Evolutionary conservation across 225 moss, liverwort and hornwort species (phyloP).

Genomic region (Neckera pumila): DNA sequence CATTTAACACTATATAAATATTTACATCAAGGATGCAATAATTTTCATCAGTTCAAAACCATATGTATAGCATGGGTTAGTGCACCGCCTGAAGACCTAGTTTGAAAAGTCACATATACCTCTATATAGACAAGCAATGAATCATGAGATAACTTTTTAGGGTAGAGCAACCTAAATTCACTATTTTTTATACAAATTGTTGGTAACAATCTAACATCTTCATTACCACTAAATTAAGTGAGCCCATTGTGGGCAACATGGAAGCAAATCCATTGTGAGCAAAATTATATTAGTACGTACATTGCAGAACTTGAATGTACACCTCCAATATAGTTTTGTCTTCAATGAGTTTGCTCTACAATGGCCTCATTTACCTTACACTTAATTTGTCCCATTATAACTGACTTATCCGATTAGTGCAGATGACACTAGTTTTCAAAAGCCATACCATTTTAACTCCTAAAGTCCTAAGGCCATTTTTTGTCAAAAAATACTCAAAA

Average conservation of each 20-base stretch:
- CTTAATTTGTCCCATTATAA: neutral
- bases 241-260: too few species aligned
- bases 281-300: too few species aligned
- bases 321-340: too few species aligned
- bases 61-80: rapidly evolving
- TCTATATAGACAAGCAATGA: rapidly evolving
- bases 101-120: rapidly evolving
- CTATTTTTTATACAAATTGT: neutral
- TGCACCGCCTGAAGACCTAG: rapidly evolving
- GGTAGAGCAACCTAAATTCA: neutral
- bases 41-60: neutral
- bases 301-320: too few species aligned
- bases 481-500: too few species aligned
- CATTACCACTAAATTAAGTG: neutral
- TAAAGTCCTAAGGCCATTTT: too few species aligned
- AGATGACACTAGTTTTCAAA: neutral
- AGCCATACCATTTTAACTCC: neutral
- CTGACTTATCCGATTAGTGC: neutral
- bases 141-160: neutral
- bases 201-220: neutral
- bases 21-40: neutral
- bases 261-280: too few species aligned
- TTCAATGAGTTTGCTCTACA: too few species aligned
- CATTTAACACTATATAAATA: neutral
- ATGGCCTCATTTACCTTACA: too few species aligned